phyloP scores from a whole-genome alignment of 805 yeast species.

The Torulaspora delbrueckii region DNA sequence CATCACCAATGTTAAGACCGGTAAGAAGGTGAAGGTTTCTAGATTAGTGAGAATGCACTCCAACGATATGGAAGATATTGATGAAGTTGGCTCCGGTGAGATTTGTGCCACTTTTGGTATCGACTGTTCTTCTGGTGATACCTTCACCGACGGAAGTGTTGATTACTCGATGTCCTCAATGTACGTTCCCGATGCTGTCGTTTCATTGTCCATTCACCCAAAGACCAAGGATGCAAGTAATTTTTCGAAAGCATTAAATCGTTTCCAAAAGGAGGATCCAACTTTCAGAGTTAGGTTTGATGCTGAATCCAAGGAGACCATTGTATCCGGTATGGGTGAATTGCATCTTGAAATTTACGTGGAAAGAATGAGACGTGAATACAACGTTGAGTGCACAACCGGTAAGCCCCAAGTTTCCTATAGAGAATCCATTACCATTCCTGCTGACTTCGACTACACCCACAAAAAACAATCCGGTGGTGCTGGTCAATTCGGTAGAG shows the following conservation, averaged over 20 bases:
- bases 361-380: constrained; percentile 97
- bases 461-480: constrained; percentile 99
- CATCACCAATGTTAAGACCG: constrained; percentile 84
- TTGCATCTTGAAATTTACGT: constrained; percentile 95
- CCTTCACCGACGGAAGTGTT: constrained; percentile 81
- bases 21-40: constrained; percentile 88
- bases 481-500: constrained; percentile 98
- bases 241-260: constrained; percentile 93
- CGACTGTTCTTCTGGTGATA: constrained; percentile 98
- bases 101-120: constrained; percentile 99
- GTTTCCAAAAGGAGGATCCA: constrained; percentile 98
- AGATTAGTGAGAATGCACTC: constrained; percentile 98
- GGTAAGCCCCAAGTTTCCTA: constrained; percentile 98
- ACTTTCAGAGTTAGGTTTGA: constrained; percentile 93
- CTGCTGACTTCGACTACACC: constrained; percentile 81
- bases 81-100: constrained; percentile 95
- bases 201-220: constrained; percentile 86
- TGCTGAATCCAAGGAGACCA: constrained; percentile 84
- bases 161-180: constrained; percentile 91
- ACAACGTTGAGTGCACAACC: constrained; percentile 88
- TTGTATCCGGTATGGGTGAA: constrained; percentile 96
- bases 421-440: constrained; percentile 79
- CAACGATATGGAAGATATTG: constrained; percentile 97
- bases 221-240: constrained; percentile 80
- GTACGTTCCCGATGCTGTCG: constrained; percentile 99